These are phyloP conservation scores for Pleurotus djamor DNA, from an alignment of 768 basidiomycete genomes.

Conservation along the genomic window DNA sequence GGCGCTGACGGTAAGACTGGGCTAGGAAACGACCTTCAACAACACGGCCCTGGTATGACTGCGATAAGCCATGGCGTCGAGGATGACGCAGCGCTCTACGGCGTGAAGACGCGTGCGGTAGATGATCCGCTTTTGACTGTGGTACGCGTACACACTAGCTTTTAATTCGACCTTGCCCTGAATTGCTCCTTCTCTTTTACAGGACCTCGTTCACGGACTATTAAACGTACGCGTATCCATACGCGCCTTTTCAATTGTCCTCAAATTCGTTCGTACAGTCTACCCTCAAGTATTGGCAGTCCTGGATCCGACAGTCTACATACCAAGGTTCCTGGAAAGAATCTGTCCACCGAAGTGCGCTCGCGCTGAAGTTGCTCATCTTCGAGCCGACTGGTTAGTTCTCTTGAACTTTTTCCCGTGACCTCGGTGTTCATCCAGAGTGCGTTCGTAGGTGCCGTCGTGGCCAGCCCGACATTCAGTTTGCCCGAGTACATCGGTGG, in stretches of 20 bases:
- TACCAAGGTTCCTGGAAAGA: slow-evolving; percentile 97
- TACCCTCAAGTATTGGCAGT: slow-evolving; percentile 83
- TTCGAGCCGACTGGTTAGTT: slow-evolving; percentile 81
- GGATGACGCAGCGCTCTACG: slow-evolving; percentile 20
- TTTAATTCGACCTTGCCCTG: not conserved
- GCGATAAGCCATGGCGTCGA: not conserved
- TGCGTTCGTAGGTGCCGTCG: slow-evolving; percentile 69
- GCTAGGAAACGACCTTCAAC: slow-evolving; percentile 23
- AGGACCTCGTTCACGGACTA: slow-evolving; percentile 58
- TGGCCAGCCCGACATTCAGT: slow-evolving; percentile 95
- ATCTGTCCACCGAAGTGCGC: slow-evolving; percentile 86
- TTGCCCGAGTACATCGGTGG: slow-evolving; percentile 92
- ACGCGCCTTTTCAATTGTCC: not conserved
- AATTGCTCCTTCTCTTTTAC: not conserved
- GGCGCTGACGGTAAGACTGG: no score
- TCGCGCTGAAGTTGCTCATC: slow-evolving; percentile 92
- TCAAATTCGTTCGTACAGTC: slow-evolving; percentile 27
- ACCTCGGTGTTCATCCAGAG: not conserved
- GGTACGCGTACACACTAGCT: slow-evolving; percentile 24
- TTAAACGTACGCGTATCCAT: slow-evolving; percentile 41
- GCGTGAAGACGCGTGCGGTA: slow-evolving; percentile 35
- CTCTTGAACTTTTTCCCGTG: not conserved
- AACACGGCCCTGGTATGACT: slow-evolving; percentile 19
- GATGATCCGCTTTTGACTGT: slow-evolving; percentile 76
- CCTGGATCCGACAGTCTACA: slow-evolving; percentile 86